Base-by-base conservation (phyloP, 2,329 filamentous ascomycete genomes). In the Phyllosticta ampelicida region DNA sequence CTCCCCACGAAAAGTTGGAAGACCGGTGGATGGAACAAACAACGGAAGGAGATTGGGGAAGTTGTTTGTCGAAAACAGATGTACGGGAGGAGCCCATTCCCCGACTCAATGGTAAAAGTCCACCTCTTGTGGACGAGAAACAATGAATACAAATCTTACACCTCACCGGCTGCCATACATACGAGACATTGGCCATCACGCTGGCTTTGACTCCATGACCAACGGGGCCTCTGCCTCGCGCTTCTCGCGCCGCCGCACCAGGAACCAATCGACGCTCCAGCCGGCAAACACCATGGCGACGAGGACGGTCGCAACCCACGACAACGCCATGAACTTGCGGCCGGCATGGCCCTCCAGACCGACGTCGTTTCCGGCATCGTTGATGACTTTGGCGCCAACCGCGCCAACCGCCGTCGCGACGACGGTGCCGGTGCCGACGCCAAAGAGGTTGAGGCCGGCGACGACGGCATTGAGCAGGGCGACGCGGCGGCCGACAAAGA, bases 381-480 rank as follows among this genome's bases (percentile, higher is more conserved):
- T 83, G 61, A 86, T 75, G 0, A 79, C 65, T 18, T 77, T 64
- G 1, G 75, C 69, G 3, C 77, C 80, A 67, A 83, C 81, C 57
- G 78, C 74, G 10, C 78, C 76, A 4, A 84, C 70, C 18, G 86
- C 85, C 0, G 81, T 87, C 23, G 84, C 81, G 21, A 91, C 86
- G 64, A 89, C 89, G 19, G 87, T 91, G 53, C 86, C 84, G 55
- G 85, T 84, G 3, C 86, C 86, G 65, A 86, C 78, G 11, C 83
- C 72, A 6, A 82, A 48, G 61, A 83, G 81, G 0, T 78, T 77
- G n/a, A 82, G 64, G 49, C 74, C 65, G 18, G 78, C 70, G 9
- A 83, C 64, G 6, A 76, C 63, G 53, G 80, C 71, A 64, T 83
- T 82, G 51, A 78, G 63, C 19, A 77, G 70, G 2, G 78, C 75